Evolutionary conservation across 2,329 filamentous ascomycete genomes (phyloP).

Genomic region (Fusarium sp.): DNA sequence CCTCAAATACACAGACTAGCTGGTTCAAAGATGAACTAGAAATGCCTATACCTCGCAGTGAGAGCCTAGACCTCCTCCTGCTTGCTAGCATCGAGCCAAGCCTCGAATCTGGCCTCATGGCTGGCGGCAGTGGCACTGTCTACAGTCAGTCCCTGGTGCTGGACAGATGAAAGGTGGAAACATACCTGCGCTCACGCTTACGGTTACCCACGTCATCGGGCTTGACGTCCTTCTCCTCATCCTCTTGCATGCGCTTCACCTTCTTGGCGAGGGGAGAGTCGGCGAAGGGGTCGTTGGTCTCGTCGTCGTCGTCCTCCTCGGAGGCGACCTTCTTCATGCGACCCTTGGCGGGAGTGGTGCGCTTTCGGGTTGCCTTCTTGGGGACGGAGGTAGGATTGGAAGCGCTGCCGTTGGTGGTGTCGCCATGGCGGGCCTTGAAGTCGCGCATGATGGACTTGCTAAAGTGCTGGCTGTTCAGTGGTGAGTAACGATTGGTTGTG

Average conservation of each 20-base stretch:
- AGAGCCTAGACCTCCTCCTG: not conserved
- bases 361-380: constrained; percentile 41
- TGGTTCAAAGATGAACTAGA: not conserved
- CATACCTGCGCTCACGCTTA: constrained; percentile 37
- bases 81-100: constrained; percentile 17
- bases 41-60: not conserved
- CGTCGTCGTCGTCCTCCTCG: constrained; percentile 29
- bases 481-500: not conserved
- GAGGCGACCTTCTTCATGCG: constrained; percentile 29
- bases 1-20: not conserved
- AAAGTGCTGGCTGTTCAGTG: constrained; percentile 52
- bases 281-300: constrained; percentile 14
- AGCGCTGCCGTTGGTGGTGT: not conserved
- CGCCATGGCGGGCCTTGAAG: constrained; percentile 47
- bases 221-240: constrained; percentile 33
- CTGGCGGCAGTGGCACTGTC: constrained; percentile 25
- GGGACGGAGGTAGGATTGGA: constrained; percentile 15
- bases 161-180: not conserved
- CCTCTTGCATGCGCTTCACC: constrained; percentile 46
- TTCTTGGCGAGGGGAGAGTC: constrained; percentile 44
- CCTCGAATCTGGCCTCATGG: constrained; percentile 18
- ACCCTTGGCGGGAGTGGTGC: constrained; percentile 26
- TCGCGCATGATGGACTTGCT: constrained; percentile 53
- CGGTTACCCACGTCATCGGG: constrained; percentile 11
- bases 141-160: constrained; percentile 6